These are phyloP conservation scores for Quercus mongolica DNA, from an alignment of 306 rosid genomes.

Conservation along the genomic window DNA sequence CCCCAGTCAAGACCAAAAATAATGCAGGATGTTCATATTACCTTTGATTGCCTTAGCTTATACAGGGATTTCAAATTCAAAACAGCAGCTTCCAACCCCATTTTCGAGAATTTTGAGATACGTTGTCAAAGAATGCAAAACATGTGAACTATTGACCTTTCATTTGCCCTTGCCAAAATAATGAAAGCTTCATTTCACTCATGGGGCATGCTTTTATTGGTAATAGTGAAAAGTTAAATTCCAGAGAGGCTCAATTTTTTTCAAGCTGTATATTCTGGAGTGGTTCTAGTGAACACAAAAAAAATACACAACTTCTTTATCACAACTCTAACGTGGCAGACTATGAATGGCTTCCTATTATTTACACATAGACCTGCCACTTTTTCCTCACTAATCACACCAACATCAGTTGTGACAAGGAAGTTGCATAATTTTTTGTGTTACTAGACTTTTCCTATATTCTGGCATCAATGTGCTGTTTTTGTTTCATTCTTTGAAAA, in stretches of 20 bases:
- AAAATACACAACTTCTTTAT: no score
- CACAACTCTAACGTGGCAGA: no score
- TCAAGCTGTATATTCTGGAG: background rate
- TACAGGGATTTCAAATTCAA: background rate
- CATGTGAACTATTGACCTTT: background rate
- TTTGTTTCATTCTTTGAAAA: background rate
- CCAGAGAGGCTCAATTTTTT: background rate
- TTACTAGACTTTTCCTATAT: background rate
- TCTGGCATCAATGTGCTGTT: background rate
- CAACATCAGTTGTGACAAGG: no score
- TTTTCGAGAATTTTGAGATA: background rate
- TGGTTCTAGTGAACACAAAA: no score
- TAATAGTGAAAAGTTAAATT: background rate
- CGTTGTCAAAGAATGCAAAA: background rate
- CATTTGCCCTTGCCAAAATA: background rate
- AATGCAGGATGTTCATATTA: background rate
- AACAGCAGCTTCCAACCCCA: background rate
- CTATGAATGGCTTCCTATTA: no score
- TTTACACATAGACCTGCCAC: no score
- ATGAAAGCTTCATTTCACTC: background rate
- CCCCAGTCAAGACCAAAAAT: no score
- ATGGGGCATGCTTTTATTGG: conserved; percentile 1
- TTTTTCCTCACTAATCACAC: no score
- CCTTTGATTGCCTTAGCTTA: background rate
- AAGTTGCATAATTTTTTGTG: no score